Base-by-base conservation (phyloP, 768 basidiomycete genomes). In the Butyriboletus loyo region DNA sequence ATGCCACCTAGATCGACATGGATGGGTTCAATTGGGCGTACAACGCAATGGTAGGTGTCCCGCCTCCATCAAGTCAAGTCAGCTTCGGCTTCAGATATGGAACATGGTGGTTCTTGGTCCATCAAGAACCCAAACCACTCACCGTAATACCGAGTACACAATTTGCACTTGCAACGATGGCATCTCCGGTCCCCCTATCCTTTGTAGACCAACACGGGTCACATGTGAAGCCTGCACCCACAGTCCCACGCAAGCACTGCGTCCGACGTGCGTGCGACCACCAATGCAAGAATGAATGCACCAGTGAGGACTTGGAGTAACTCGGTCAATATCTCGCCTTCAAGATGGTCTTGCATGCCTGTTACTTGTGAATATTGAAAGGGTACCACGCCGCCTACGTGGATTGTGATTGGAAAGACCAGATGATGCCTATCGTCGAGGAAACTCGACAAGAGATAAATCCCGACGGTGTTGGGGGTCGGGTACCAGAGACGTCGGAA, bases 131-230 rank as follows among this genome's bases (percentile, higher is more conserved):
- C 10, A 22, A 28, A 24, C 0, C 24, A 63, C 78, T 54, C 45
- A 75, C 77, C 74, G 83, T 81, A 56, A 86, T 74, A 22, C 84
- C 84, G 50, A 82, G 82, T 36, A 86, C 60, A 17, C 83, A 73
- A 60, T 79, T 82, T 13, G 79, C 75, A 14, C 73, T 71, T 2
- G 80, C 71, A 24, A 78, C 78, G 31, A 84, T 68, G 11, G 77
- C 80, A 38, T 78, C 80, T 22, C 82, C 82, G 1, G 82, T 83
- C 11, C 82, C 82, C 49, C 81, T 69, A 44, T 77, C 73, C 51
- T 70, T 76, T 3, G 81, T 77, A 14, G 81, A 82, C 81, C 19
- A 82, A 53, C 59, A 82, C 79, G 19, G 81, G 80, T 34, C 69
- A 74, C 46, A 73, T 48, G 77, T 77, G 66, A 83, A 83, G 40